Percentiles rank a stretch among this genome's conserved stretches.
Conservation (phyloP, 257 asterid species). For the Euphrasia confusa region DNA sequence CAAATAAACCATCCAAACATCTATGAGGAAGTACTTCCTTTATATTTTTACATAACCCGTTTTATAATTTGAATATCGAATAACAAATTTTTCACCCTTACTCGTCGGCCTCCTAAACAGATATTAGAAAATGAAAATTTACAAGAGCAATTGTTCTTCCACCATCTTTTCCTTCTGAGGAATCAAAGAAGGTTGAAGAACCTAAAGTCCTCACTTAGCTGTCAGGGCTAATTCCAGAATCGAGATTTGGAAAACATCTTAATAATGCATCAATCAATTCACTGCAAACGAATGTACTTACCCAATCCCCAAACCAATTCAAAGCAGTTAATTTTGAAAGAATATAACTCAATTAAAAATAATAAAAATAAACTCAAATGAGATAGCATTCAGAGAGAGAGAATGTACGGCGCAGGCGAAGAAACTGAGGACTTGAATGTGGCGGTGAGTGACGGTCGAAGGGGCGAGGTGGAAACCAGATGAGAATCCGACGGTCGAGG, state of each 20-base stretch:
- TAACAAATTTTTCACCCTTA: background rate
- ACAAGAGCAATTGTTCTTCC: slow-evolving; percentile 8
- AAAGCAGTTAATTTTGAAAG: background rate
- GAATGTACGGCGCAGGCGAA: slow-evolving; percentile 67
- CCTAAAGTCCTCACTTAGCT: background rate
- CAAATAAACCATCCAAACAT: background rate
- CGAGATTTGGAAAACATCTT: slow-evolving; percentile 1
- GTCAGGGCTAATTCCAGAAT: background rate
- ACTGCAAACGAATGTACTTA: slow-evolving; percentile 16
- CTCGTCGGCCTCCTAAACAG: background rate
- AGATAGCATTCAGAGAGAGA: slow-evolving; percentile 14
- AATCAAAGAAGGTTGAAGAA: background rate
- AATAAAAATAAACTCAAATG: slow-evolving; percentile 9
- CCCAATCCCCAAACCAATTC: slow-evolving; percentile 3
- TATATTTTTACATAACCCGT: background rate
- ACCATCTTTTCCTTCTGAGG: slow-evolving; percentile 3
- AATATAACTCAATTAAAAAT: background rate
- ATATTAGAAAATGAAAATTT: background rate
- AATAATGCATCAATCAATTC: slow-evolving; percentile 18
- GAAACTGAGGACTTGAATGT: slow-evolving; percentile 61
- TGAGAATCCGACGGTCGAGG: slow-evolving; percentile 47
- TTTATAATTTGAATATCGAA: background rate
- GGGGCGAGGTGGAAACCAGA: slow-evolving; percentile 30
- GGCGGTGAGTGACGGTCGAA: slow-evolving; percentile 53
- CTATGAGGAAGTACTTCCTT: background rate